Evolutionary conservation across 2,329 filamentous ascomycete genomes (phyloP).

Genomic region (Pseudogymnoascus sp.): DNA sequence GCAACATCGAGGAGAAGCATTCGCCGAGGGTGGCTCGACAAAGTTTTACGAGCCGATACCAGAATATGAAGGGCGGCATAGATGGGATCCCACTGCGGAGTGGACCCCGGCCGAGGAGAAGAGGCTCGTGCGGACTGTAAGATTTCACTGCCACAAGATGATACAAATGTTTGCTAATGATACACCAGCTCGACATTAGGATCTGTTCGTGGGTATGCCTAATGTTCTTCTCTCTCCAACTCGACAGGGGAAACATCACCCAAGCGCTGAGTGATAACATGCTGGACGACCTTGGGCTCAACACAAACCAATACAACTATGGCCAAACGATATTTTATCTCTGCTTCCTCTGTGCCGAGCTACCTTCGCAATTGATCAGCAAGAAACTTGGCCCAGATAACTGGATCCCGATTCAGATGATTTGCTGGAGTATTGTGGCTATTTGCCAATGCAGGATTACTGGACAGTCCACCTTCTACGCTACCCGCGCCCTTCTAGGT

Average conservation of each 20-base stretch:
- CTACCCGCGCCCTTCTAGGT: constrained; percentile 31
- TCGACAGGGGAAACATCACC: constrained; percentile 50
- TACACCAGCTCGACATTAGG: constrained; percentile 11
- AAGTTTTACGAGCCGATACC: constrained; percentile 21
- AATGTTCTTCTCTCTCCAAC: constrained; percentile 53
- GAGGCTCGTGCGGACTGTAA: constrained; percentile 21
- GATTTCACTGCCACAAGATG: not conserved
- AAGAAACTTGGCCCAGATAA: constrained; percentile 46
- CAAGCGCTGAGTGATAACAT: constrained; percentile 54
- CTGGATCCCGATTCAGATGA: constrained; percentile 45
- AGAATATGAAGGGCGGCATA: constrained; percentile 21
- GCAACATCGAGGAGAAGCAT: not conserved
- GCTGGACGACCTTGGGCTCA: constrained; percentile 40
- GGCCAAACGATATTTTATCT: constrained; percentile 47
- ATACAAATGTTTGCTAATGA: not conserved
- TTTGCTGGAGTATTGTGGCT: constrained; percentile 41
- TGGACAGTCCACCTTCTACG: constrained; percentile 36
- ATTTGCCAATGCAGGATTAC: constrained; percentile 37
- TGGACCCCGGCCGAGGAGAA: constrained; percentile 25
- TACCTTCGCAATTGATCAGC: constrained; percentile 52
- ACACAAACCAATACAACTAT: constrained; percentile 40
- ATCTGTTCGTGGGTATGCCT: constrained; percentile 42
- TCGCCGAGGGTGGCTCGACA: not conserved
- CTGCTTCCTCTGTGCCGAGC: constrained; percentile 47
- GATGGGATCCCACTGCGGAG: constrained; percentile 21